These are phyloP conservation scores for Alternaria ventricosa DNA, from an alignment of 2,329 filamentous ascomycete species.

Conservation along the genomic window DNA sequence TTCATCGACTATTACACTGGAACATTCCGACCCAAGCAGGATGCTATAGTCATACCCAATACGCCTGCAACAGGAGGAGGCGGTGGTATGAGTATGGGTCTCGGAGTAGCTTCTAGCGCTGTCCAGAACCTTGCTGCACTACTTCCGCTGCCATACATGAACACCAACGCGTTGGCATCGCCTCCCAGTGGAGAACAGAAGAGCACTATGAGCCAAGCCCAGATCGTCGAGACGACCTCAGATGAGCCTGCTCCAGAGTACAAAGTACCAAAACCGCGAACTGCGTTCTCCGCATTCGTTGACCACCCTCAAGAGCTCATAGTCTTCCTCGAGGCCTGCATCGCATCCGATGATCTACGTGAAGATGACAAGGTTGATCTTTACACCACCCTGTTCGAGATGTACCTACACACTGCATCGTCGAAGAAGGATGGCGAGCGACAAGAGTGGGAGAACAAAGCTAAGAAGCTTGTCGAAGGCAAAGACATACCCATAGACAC, in stretches of 20 bases:
- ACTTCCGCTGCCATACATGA: conserved; percentile 86
- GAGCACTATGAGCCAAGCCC: conserved; percentile 61
- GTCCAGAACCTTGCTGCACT: conserved; percentile 86
- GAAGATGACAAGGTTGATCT: conserved; percentile 81
- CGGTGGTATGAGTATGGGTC: conserved; percentile 48
- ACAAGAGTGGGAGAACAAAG: conserved; percentile 86
- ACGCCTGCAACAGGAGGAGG: conserved; percentile 53
- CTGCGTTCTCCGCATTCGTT: conserved; percentile 94
- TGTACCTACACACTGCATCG: conserved; percentile 91
- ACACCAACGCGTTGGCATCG: conserved; percentile 63
- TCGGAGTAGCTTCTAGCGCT: conserved; percentile 68
- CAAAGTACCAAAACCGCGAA: conserved; percentile 79
- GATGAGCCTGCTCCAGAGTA: conserved; percentile 67
- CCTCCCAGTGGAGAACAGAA: conserved; percentile 61
- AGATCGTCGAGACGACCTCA: conserved; percentile 60
- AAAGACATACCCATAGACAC: conserved; percentile 85
- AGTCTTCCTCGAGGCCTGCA: conserved; percentile 86
- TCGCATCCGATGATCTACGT: conserved; percentile 73
- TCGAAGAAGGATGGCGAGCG: conserved; percentile 73
- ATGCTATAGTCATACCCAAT: conserved; percentile 60
- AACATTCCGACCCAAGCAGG: conserved; percentile 75
- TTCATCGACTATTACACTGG: conserved; percentile 97
- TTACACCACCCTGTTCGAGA: conserved; percentile 95
- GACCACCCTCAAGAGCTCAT: conserved; percentile 94
- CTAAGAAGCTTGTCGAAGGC: conserved; percentile 84